These are phyloP conservation scores for Piromyces sp. DNA, from an alignment of 192 early-diverging fungal genomes.

Conservation along the genomic window DNA sequence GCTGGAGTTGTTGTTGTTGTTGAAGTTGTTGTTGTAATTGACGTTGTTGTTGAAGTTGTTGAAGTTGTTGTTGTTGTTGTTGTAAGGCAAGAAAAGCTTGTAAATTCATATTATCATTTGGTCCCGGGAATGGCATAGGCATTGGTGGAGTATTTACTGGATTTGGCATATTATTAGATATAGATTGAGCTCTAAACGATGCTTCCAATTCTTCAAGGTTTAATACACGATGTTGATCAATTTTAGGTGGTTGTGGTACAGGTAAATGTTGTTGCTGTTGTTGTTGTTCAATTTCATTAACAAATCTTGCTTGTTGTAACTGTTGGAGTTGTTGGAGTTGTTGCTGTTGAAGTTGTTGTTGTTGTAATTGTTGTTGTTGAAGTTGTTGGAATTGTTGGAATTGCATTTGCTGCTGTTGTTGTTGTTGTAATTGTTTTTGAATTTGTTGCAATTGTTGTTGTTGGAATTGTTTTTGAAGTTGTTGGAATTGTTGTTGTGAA, in stretches of 20 bases:
- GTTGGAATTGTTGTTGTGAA: not conserved
- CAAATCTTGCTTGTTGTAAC: slow-evolving; percentile 1
- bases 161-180: not conserved
- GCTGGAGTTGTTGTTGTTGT: slow-evolving; percentile 2
- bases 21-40: slow-evolving; percentile 11
- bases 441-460: not conserved
- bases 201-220: slow-evolving; percentile 59
- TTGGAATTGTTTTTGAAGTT: not conserved
- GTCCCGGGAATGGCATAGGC: not conserved
- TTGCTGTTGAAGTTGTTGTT: slow-evolving; percentile 1
- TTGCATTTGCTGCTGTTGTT: slow-evolving; percentile 1
- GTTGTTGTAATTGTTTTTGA: not conserved
- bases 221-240: slow-evolving; percentile 23
- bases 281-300: not conserved
- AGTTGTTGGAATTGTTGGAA: not conserved
- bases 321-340: not conserved
- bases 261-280: not conserved
- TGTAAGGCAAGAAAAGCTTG: not conserved
- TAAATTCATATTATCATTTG: not conserved
- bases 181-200: slow-evolving; percentile 15
- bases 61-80: not conserved
- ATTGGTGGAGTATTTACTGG: not conserved
- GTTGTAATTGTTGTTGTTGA: not conserved
- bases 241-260: not conserved
- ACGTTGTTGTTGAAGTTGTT: not conserved